Evolutionary conservation across 2,329 filamentous ascomycete genomes (phyloP).

Genomic region (Fusarium transvaalense): DNA sequence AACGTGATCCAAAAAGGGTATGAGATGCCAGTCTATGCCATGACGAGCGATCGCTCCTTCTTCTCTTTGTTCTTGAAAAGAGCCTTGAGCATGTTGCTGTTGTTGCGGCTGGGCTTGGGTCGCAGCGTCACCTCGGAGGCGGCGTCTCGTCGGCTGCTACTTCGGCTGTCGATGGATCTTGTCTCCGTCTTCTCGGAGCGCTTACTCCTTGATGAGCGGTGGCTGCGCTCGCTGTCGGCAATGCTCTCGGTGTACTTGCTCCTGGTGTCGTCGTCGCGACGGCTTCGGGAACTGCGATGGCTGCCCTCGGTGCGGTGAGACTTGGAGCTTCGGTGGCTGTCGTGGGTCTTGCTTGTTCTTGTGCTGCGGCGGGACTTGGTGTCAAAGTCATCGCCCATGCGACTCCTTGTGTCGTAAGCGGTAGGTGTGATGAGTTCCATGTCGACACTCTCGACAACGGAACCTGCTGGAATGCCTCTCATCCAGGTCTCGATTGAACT

Average conservation of each 20-base stretch:
- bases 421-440: constrained; percentile 71
- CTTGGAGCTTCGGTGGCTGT: constrained; percentile 48
- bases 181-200: constrained; percentile 51
- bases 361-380: constrained; percentile 54
- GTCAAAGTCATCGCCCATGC: constrained; percentile 56
- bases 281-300: constrained; percentile 46
- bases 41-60: constrained; percentile 52
- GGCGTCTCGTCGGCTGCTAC: constrained; percentile 50
- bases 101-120: constrained; percentile 62
- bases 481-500: constrained; percentile 71
- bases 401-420: constrained; percentile 59
- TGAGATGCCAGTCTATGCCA: constrained; percentile 42
- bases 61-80: constrained; percentile 70
- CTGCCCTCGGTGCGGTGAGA: constrained; percentile 49
- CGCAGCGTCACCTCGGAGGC: constrained; percentile 55
- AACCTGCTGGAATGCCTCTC: constrained; percentile 64
- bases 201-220: constrained; percentile 51
- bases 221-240: constrained; percentile 55
- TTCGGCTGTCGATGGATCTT: constrained; percentile 55
- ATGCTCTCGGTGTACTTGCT: constrained; percentile 53
- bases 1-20: not conserved
- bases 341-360: constrained; percentile 50
- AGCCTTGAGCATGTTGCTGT: constrained; percentile 67
- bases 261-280: constrained; percentile 37
- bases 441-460: constrained; percentile 62